phyloP scores from a whole-genome alignment of 805 yeast genomes.

The Lipomyces orientalis region DNA sequence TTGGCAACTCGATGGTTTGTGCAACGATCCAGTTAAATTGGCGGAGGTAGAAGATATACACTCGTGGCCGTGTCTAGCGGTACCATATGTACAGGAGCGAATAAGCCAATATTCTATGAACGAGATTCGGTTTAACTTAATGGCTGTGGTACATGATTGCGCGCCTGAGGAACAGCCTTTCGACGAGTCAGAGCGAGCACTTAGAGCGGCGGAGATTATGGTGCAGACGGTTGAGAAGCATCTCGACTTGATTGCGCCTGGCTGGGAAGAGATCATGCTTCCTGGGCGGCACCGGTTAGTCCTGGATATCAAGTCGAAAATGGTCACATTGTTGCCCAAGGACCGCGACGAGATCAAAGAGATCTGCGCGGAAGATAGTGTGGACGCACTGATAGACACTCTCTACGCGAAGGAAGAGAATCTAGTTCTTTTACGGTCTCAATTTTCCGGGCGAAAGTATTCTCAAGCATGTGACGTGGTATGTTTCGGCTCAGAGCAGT shows the following conservation, averaged over 20 bases:
- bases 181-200: neutral
- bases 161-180: neutral
- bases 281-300: neutral
- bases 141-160: constrained; percentile 28
- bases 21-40: constrained; percentile 10
- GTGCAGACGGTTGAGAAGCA: neutral
- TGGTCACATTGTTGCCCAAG: neutral
- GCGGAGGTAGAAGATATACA: neutral
- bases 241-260: neutral
- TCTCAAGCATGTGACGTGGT: neutral
- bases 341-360: neutral
- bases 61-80: constrained; percentile 23
- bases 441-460: neutral
- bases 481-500: neutral
- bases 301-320: neutral
- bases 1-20: constrained; percentile 58
- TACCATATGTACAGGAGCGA: constrained; percentile 14
- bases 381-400: neutral
- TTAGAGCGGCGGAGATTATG: neutral
- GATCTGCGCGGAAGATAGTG: neutral
- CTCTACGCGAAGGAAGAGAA: neutral
- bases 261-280: neutral
- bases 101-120: constrained; percentile 18
- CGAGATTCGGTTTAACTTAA: constrained; percentile 31
- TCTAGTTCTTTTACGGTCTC: neutral